Evolutionary conservation across 2,329 filamentous ascomycete species (phyloP), one percentile per base, ranked within the genome.

Genomic region (Pseudocercospora cruenta): DNA sequence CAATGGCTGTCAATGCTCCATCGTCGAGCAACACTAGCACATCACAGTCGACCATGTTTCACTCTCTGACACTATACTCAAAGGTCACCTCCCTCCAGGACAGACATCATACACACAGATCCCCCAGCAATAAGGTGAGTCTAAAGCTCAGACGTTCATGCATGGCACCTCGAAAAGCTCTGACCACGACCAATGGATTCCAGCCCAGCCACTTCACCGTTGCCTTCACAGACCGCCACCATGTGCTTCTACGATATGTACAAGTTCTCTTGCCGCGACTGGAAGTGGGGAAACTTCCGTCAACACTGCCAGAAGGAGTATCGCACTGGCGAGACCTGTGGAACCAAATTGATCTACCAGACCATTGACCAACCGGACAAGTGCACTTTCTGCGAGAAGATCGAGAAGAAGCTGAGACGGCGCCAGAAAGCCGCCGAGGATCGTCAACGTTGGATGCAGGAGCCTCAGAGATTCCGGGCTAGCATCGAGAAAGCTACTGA

Each of bases 201-300:
- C 57, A 22, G 39, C 55, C 47, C 31, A 60, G 49, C 43, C 58
- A 22, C 45, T 19, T 21, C 45, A 36, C 21, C 47, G 26, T 55
- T 33, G 22, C 60, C 49, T 39, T 45, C 28, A 54, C 62, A 66
- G 21, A 63, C 22, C 60, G 53, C 51, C 54, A 75, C 62, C 60
- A 97, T 98, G 94, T 97, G 94, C 84, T 97, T 95, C 85, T 98
- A 94, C 84, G 93, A 97, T 76, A 91, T 94, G 81, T 93, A 90
- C 79, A 87, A 88, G 73, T 97, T 91, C 86, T 80, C 80, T 65
- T 98, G 94, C 82, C 91, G 91, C 76, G 94, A 93, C 85, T 97
- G 91, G 90, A 93, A 93, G 80, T 98, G 94, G 94, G 91, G 92
- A 71, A 91, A 90, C 82, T 97, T 97, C 84, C 89, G 91, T 71